Base-by-base conservation (phyloP, 2,329 filamentous ascomycete species). In the Apiospora phragmitis region DNA sequence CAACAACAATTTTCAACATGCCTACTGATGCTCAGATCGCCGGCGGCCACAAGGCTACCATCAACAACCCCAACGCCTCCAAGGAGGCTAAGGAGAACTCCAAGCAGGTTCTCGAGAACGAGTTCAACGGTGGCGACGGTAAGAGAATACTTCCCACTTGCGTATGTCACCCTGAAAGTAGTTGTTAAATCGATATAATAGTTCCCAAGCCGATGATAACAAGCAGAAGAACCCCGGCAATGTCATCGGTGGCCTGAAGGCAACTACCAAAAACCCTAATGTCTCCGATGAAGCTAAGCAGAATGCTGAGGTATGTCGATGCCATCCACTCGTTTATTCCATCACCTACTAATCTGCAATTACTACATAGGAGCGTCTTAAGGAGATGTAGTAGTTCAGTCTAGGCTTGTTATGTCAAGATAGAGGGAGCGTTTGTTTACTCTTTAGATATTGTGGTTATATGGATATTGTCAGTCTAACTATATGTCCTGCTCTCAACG, bases 11-110 rank as follows among this genome's bases (percentile, higher is more conserved):
- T 70, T 72, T 72, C 78, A 84, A 73, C 51, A 87, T 87, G 84
- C 79, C 84, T 80, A 81, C 82, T 73, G 82, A 86, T 74, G 82
- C 84, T 79, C 85, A 88, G 73, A 76, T 88, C 73, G 84, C 86
- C 73, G 86, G 85, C 71, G 87, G 87, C 79, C 87, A 90, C 84
- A 90, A 90, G 83, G 87, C 87, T 71, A 87, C 84, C 77, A 75
- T 89, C 72, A 85, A 85, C 78, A 89, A 89, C 81, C 86, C 87
- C 74, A 87, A 88, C 78, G 85, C 83, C 69, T 88, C 86, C 0
- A 76, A 87, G 68, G 85, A 88, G 77, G 80, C 87, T 71, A 89
- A 89, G 83, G 77, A 88, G 77, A 83, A 88, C 80, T 89, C 87
- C 70, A 83, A 82, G 71, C 78, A 85, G 49, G 80, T 89, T 11